phyloP scores from a whole-genome alignment of 2,329 filamentous ascomycete species.

The Aureobasidium sp. region DNA sequence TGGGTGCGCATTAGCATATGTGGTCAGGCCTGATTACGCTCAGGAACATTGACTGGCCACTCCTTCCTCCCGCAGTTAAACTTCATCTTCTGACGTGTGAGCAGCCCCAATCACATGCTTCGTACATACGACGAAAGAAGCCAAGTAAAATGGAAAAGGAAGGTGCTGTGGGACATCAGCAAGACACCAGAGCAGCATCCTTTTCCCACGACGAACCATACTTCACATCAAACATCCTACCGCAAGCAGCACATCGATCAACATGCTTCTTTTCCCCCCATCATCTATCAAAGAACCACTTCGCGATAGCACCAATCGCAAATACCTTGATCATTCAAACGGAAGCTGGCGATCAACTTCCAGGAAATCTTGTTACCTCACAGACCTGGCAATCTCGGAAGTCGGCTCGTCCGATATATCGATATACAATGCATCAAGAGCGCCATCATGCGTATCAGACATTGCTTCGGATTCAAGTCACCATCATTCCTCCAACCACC shows the following conservation, averaged over 20 bases:
- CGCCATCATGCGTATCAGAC: neutral
- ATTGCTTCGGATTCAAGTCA: neutral
- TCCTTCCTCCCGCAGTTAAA: neutral
- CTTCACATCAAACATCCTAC: neutral
- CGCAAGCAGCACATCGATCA: slow-evolving; percentile 2
- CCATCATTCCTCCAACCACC: neutral
- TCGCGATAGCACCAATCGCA: slow-evolving; percentile 4
- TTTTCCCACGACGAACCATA: neutral
- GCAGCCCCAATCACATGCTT: neutral
- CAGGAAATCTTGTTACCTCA: neutral
- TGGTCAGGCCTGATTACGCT: neutral
- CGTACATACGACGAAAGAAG: neutral
- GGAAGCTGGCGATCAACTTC: neutral
- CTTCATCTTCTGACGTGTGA: neutral
- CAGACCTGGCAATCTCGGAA: neutral
- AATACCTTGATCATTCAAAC: neutral
- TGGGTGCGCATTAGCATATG: neutral
- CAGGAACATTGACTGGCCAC: neutral
- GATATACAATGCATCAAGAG: slow-evolving; percentile 11
- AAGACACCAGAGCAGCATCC: neutral
- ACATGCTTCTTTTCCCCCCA: slow-evolving; percentile 13
- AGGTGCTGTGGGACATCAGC: neutral
- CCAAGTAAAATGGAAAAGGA: neutral
- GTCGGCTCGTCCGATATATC: neutral
- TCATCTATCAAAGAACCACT: slow-evolving; percentile 13